Evolutionary conservation across 305 asterid species (phyloP), one percentile per base, ranked within the genome.

Genomic region (Fraxinus angustifolia): DNA sequence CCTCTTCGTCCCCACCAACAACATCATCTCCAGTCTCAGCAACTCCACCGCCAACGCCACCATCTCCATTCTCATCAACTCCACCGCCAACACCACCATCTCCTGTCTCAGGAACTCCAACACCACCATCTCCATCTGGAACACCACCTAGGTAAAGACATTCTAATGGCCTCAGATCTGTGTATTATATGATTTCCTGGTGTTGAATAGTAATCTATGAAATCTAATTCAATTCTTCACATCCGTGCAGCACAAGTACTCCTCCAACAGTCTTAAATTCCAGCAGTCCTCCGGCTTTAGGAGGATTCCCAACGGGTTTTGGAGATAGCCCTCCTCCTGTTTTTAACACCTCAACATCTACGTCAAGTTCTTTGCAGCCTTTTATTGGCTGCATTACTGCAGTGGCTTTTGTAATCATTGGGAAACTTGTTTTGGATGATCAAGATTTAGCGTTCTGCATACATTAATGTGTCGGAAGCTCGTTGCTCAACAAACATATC

Each of bases 281-380:
- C 8, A 85, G 88, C 79, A 87, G 84, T 87, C 96, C 67, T 56
- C 96, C 97, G 3, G 86, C 88, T 58, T 6, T 88, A 28, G 94
- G 94, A 84, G 89, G 83, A 45, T 83, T 88, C 72, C 76, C 85
- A 78, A 40, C 87, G 0, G 92, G 92, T 78, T 86, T 86, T 6
- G 88, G 91, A 1, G 92, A 85, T 16, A 79, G 79, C 84, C 87
- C 88, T 53, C 67, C 67, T 19, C 83, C 83, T 0, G 73, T 84
- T 79, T 62, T 77, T 33, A 83, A 78, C 19, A 80, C 90, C 34
- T 84, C 90, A 0, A 58, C 78, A 74, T 88, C 98, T 17, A 72
- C 11, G 74, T 84, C 96, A 33, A 84, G 76, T 80, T 60, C 19
- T 62, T 79, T 89, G 79, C 90, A 85, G 70, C 92, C 92, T 10